Evolutionary conservation across 2,329 filamentous ascomycete species (phyloP).

Genomic region (Mycosphaerella sp.): DNA sequence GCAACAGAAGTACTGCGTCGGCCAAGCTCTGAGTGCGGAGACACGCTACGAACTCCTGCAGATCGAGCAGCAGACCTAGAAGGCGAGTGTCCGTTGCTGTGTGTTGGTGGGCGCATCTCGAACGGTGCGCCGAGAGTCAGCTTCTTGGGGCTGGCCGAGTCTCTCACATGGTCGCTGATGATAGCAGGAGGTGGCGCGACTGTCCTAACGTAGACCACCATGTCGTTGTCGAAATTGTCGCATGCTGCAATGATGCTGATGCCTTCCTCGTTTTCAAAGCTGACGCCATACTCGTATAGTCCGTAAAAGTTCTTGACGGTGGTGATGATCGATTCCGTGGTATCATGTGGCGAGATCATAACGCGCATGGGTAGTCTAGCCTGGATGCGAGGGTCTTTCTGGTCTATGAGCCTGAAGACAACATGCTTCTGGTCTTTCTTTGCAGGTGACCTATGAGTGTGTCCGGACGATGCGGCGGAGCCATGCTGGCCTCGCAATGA

Average conservation of each 20-base stretch:
- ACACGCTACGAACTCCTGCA: slow-evolving; percentile 71
- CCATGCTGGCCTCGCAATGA: slow-evolving; percentile 20
- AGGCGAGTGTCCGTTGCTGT: slow-evolving; percentile 55
- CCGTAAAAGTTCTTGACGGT: slow-evolving; percentile 99
- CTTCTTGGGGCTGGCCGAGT: slow-evolving; percentile 43
- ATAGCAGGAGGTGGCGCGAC: slow-evolving; percentile 21
- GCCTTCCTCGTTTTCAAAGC: slow-evolving; percentile 85
- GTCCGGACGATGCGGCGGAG: slow-evolving; percentile 21
- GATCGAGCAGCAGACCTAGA: slow-evolving; percentile 64
- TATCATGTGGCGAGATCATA: slow-evolving; percentile 91
- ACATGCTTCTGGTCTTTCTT: slow-evolving; percentile 58
- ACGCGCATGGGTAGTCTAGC: slow-evolving; percentile 78
- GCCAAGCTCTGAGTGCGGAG: slow-evolving; percentile 61
- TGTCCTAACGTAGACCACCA: slow-evolving; percentile 80
- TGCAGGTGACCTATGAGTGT: slow-evolving; percentile 30
- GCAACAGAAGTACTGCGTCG: slow-evolving; percentile 74
- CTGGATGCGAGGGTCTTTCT: slow-evolving; percentile 33
- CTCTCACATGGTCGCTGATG: slow-evolving; percentile 22
- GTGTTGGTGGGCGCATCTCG: slow-evolving; percentile 56
- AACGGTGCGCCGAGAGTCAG: slow-evolving; percentile 59
- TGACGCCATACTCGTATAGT: slow-evolving; percentile 83
- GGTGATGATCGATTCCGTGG: slow-evolving; percentile 93
- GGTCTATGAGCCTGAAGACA: slow-evolving; percentile 64
- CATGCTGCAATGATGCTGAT: slow-evolving; percentile 92
- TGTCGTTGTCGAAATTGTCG: slow-evolving; percentile 89